Evolutionary conservation across 2,329 filamentous ascomycete species (phyloP).

Genomic region (Ambrosiella cleistominuta): DNA sequence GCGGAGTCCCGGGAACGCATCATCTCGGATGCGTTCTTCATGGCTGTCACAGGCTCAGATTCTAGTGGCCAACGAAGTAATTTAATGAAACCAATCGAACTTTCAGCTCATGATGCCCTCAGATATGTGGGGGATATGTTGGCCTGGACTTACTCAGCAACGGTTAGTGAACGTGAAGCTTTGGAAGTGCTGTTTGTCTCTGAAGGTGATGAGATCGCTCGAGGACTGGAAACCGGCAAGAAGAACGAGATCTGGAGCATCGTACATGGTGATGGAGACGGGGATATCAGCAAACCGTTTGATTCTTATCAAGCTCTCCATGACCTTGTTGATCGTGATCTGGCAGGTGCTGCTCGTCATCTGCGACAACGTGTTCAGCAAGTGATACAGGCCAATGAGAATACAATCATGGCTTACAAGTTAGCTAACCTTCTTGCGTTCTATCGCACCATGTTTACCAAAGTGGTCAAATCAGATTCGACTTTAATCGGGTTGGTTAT

Average conservation of each 20-base stretch:
- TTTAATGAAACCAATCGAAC: slow-evolving; percentile 74
- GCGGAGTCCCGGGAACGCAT: slow-evolving; percentile 76
- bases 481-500: slow-evolving; percentile 51
- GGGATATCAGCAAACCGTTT: slow-evolving; percentile 36
- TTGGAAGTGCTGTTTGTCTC: slow-evolving; percentile 81
- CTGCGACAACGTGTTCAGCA: slow-evolving; percentile 82
- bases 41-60: slow-evolving; percentile 60
- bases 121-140: slow-evolving; percentile 95
- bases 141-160: slow-evolving; percentile 86
- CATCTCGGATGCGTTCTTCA: slow-evolving; percentile 75
- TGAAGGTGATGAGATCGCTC: slow-evolving; percentile 70
- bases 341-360: slow-evolving; percentile 65
- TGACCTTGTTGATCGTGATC: slow-evolving; percentile 70
- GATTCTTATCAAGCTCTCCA: slow-evolving; percentile 69
- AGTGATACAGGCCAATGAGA: slow-evolving; percentile 81
- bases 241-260: slow-evolving; percentile 73
- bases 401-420: slow-evolving; percentile 75
- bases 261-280: slow-evolving; percentile 36
- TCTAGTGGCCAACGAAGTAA: slow-evolving; percentile 39
- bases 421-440: slow-evolving; percentile 79
- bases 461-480: slow-evolving; percentile 53
- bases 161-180: slow-evolving; percentile 84
- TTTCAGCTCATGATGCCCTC: slow-evolving; percentile 78
- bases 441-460: slow-evolving; percentile 71
- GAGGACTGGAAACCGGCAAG: slow-evolving; percentile 57